Conservation (phyloP, 176 grass and related monocot genomes). For the Poa pratensis region DNA sequence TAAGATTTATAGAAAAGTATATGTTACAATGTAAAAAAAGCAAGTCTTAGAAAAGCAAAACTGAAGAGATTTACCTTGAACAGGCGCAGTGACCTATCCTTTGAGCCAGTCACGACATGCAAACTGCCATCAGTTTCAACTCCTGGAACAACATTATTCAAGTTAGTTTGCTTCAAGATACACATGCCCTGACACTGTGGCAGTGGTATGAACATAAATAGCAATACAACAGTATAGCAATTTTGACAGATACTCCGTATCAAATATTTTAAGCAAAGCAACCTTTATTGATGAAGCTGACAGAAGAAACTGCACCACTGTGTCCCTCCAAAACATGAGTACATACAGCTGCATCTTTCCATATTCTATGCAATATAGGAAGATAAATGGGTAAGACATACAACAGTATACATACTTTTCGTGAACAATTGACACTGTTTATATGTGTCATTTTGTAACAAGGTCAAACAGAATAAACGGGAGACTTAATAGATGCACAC, state of each 20-base stretch:
- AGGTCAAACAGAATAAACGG: conserved; percentile 3
- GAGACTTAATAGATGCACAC: conserved; percentile 46
- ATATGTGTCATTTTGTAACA: background rate
- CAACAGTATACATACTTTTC: conserved; percentile 8
- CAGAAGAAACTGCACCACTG: conserved; percentile 68
- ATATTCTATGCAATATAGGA: conserved; percentile 64
- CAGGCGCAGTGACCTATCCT: conserved; percentile 81
- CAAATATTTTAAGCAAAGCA: conserved; percentile 1
- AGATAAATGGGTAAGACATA: conserved; percentile 14
- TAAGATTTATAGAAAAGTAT: conserved; percentile 29
- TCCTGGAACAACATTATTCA: conserved; percentile 51
- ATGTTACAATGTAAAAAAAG: conserved; percentile 19
- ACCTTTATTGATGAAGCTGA: conserved; percentile 74
- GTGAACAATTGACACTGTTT: background rate
- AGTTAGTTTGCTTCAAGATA: conserved; percentile 30
- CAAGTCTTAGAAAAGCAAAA: background rate
- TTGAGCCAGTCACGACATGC: conserved; percentile 79
- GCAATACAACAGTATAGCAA: background rate
- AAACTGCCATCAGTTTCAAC: conserved; percentile 57
- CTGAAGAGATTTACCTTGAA: conserved; percentile 67
- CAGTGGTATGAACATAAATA: conserved; percentile 25
- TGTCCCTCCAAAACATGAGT: conserved; percentile 85
- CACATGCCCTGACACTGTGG: background rate
- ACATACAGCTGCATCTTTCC: conserved; percentile 70
- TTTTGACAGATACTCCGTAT: conserved; percentile 6